Percentiles rank a stretch among this genome's conserved stretches.
Evolutionary conservation across 768 basidiomycete species (phyloP).

Genomic region (Psilocybe cubensis): DNA sequence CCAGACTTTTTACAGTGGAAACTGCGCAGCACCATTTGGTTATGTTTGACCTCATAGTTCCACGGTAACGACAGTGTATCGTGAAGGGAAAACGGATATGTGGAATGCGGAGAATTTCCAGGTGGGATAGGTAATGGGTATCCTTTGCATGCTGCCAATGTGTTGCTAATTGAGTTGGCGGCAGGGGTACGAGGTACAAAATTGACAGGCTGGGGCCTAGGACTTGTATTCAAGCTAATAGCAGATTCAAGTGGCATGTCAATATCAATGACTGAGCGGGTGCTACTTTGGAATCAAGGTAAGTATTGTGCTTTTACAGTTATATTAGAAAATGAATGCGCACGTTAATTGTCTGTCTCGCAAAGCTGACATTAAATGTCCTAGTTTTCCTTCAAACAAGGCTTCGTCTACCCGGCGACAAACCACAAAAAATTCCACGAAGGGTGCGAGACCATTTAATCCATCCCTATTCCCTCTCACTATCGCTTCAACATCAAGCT

Average conservation of each 20-base stretch:
- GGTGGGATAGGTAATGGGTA: constrained; percentile 19
- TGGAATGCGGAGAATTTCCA: constrained; percentile 22
- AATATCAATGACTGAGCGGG: too few relatives aligned
- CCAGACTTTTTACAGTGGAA: not conserved
- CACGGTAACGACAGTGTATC: constrained; percentile 23
- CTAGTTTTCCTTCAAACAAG: constrained; percentile 30
- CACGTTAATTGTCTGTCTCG: constrained; percentile 1
- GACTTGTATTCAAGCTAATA: not conserved
- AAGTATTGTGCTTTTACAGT: not conserved
- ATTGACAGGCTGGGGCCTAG: not conserved
- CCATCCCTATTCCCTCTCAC: constrained; percentile 20
- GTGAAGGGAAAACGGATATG: constrained; percentile 30
- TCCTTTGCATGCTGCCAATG: not conserved
- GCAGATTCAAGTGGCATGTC: too few relatives aligned
- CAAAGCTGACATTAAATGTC: constrained; percentile 17
- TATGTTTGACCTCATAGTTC: constrained; percentile 19
- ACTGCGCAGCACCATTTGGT: constrained; percentile 15
- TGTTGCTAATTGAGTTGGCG: not conserved
- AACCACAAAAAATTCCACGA: constrained; percentile 24
- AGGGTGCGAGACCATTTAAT: constrained; percentile 20
- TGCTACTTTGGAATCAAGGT: too few relatives aligned
- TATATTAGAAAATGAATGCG: not conserved
- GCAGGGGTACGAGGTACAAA: not conserved
- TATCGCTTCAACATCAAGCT: constrained; percentile 14
- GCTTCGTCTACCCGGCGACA: constrained; percentile 20